Evolutionary conservation across 2,329 filamentous ascomycete species (phyloP).

Genomic region (Exophiala lecanii-corni): DNA sequence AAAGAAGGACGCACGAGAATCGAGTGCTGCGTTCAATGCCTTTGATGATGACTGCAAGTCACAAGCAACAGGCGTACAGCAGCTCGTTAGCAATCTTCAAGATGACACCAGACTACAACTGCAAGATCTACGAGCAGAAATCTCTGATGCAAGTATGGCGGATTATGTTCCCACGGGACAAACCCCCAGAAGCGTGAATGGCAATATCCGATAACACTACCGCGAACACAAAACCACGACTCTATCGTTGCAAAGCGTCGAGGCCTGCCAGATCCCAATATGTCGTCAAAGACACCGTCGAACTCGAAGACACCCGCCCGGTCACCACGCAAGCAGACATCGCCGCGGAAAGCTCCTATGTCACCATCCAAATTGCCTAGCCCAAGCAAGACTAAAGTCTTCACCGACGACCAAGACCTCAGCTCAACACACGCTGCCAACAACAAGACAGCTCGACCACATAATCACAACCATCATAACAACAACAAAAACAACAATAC

Average conservation of each 20-base stretch:
- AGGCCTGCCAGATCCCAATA: slow-evolving; percentile 33
- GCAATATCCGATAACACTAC: slow-evolving; percentile 72
- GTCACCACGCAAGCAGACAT: slow-evolving; percentile 24
- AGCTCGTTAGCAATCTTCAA: slow-evolving; percentile 12
- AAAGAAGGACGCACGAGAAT: slow-evolving; percentile 9
- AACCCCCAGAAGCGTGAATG: slow-evolving; percentile 77
- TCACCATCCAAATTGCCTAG: slow-evolving; percentile 31
- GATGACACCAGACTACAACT: slow-evolving; percentile 16
- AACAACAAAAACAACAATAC: slow-evolving; percentile 16
- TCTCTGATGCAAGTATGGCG: slow-evolving; percentile 60
- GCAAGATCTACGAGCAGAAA: slow-evolving; percentile 58
- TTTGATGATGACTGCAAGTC: slow-evolving; percentile 6
- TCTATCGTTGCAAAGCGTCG: slow-evolving; percentile 50
- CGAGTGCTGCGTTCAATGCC: slow-evolving; percentile 9
- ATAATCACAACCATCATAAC: slow-evolving; percentile 16
- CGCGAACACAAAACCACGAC: slow-evolving; percentile 65
- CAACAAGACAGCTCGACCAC: not conserved
- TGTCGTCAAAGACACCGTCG: slow-evolving; percentile 14
- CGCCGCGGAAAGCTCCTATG: slow-evolving; percentile 21
- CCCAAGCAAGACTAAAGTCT: slow-evolving; percentile 50
- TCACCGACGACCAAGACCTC: slow-evolving; percentile 40
- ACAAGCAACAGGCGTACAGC: slow-evolving; percentile 13
- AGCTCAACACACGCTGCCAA: slow-evolving; percentile 17
- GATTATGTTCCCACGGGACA: slow-evolving; percentile 83
- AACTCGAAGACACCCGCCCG: slow-evolving; percentile 29